A percentile compares a stretch with the other conserved stretches of the same genome.
Evolutionary conservation across 2,329 filamentous ascomycete species (phyloP).

Genomic region (Aspergillus sp.): DNA sequence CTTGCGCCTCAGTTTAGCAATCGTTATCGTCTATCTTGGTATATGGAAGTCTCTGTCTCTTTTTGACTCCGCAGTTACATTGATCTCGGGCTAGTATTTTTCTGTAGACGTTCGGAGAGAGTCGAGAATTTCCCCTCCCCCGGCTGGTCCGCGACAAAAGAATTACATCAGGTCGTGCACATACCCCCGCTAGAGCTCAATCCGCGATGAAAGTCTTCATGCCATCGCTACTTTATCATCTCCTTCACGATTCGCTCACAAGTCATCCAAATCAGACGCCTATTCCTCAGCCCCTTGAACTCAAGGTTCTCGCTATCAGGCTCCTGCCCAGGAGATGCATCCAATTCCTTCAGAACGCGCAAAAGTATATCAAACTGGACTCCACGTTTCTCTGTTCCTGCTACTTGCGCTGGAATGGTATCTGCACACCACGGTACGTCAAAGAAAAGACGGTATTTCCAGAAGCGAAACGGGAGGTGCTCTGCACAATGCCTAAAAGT

Average conservation of each 20-base stretch:
- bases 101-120: no score
- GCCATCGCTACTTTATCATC: background rate
- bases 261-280: conserved; percentile 8
- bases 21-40: no score
- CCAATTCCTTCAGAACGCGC: background rate
- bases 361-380: conserved; percentile 2
- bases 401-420: conserved; percentile 4
- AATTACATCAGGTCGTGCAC: no score
- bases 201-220: no score
- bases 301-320: conserved; percentile 1
- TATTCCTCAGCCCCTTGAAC: conserved; percentile 7
- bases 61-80: no score
- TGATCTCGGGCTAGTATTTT: no score
- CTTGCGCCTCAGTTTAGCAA: no score
- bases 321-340: background rate
- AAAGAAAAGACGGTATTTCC: conserved; percentile 9
- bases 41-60: no score
- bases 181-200: no score
- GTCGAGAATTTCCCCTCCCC: no score
- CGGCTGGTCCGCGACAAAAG: no score
- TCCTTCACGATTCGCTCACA: conserved; percentile 8
- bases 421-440: conserved; percentile 12
- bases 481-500: conserved; percentile 6
- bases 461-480: conserved; percentile 8
- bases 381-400: background rate